Conservation (phyloP, 768 basidiomycete genomes). For the Lactifluus hygrophoroides region DNA sequence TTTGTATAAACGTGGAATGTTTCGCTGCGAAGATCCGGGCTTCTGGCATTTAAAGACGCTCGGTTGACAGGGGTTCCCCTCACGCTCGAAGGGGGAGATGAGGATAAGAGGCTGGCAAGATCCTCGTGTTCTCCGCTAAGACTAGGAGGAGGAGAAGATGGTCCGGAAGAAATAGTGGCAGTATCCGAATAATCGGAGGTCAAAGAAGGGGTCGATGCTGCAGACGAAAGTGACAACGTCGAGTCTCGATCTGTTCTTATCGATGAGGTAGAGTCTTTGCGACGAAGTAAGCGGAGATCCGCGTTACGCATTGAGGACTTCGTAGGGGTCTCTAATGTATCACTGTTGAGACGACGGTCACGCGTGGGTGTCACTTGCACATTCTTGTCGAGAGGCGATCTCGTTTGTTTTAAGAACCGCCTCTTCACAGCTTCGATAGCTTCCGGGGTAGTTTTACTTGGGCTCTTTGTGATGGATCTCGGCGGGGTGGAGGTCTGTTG, state of each 20-base stretch:
- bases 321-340: constrained; percentile 6
- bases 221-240: constrained; percentile 28
- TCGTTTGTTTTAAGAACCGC: constrained; percentile 36
- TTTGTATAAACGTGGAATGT: constrained; percentile 1
- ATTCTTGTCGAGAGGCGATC: constrained; percentile 24
- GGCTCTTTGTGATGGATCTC: not conserved
- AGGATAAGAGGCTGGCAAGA: constrained; percentile 30
- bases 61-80: not conserved
- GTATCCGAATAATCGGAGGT: constrained; percentile 52
- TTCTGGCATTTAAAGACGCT: not conserved
- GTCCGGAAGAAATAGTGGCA: constrained; percentile 44
- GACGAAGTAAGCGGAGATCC: constrained; percentile 12
- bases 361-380: constrained; percentile 9
- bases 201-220: constrained; percentile 52
- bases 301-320: constrained; percentile 11
- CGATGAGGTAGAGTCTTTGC: constrained; percentile 13
- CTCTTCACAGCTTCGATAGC: constrained; percentile 59
- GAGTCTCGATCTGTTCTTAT: constrained; percentile 22
- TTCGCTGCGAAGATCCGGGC: not conserved
- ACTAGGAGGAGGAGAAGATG: constrained; percentile 36
- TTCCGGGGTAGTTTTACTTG: constrained; percentile 34
- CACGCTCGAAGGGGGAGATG: constrained; percentile 31
- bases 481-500: not conserved
- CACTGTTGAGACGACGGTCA: not conserved
- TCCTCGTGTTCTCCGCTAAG: constrained; percentile 10